Percentiles rank a stretch among this genome's conserved stretches.
Evolutionary conservation across 2,329 filamentous ascomycete genomes (phyloP).

Genomic region (Aspergillus brunneoviolaceus): DNA sequence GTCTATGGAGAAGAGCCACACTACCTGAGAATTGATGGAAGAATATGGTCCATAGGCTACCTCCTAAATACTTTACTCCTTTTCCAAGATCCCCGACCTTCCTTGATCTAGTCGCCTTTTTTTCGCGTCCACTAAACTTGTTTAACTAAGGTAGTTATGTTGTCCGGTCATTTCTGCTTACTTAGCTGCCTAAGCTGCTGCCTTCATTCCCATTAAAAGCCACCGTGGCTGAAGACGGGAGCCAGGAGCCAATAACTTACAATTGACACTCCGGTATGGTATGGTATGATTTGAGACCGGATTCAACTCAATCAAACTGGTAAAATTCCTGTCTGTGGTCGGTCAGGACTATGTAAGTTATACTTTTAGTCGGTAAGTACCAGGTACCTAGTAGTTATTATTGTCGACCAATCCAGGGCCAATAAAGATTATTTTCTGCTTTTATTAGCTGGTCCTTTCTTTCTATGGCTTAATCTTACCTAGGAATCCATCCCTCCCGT

Average conservation of each 20-base stretch:
- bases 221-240: constrained; percentile 19
- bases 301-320: background rate
- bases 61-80: background rate
- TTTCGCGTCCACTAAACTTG: background rate
- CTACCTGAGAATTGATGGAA: no score
- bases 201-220: constrained; percentile 16
- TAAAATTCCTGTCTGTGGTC: no score
- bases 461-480: background rate
- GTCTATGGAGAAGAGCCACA: no score
- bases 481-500: background rate
- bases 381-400: no score
- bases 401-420: background rate
- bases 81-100: background rate
- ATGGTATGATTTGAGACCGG: background rate
- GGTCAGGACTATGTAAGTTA: background rate
- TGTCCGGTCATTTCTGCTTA: constrained; percentile 3
- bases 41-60: no score
- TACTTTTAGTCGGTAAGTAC: no score
- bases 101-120: background rate
- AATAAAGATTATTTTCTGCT: background rate
- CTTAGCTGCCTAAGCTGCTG: constrained; percentile 13
- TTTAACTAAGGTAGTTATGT: background rate
- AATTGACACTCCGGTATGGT: background rate
- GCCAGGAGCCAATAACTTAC: background rate
- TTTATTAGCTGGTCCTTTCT: background rate